Base-by-base conservation (phyloP, 78 protist genomes). In the Dictyostelium firmibasis region DNA sequence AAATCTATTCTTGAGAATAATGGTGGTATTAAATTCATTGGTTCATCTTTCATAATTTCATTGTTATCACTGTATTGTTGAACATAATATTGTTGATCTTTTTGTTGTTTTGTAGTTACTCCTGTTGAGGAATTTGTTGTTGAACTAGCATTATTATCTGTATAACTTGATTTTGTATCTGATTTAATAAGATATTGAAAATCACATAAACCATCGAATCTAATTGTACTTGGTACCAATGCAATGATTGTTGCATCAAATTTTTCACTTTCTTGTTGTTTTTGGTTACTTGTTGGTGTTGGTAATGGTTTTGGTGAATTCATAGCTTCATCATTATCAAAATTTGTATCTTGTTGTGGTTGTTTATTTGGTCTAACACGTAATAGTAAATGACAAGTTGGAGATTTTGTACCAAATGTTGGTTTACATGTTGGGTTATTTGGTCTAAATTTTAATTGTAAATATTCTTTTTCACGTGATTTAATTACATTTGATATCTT, bases 361-460 rank as follows among this genome's bases (percentile, higher is more conserved):
- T 57, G 64, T 62, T 62, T 41, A 16, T 1, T 53, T 43, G 76
- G 60, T 81, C 94, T 60, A 8, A 89, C 79, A 11, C 94, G 23
- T 11, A 89, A 25, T 11, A 89, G 38, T 31, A 89, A 16, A 69
- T 81, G 27, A 27, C 94, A 89, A 8, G 94, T 81, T 16, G 94
- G 94, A 13, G 53, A 25, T 29, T 81, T 78, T 9, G 76, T 53
- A 50, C 94, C 94, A 69, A 81, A 89, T 38, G 94, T 76, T 6
- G 94, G 83, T 53, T 83, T 53, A 35, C 78, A 27, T 33, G 50
- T 44, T 38, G 82, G 70, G 33, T 89, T 47, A 53, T 81, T 50
- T 41, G 85, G 94, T 29, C 94, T n/a, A 47, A 75, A 64, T n/a
- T 78, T 89, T 16, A 89, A 47, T 69, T 78, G 94, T 8, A 89